phyloP scores from a whole-genome alignment of 2,329 filamentous ascomycete genomes.

The Cladobotryum protrusum region DNA sequence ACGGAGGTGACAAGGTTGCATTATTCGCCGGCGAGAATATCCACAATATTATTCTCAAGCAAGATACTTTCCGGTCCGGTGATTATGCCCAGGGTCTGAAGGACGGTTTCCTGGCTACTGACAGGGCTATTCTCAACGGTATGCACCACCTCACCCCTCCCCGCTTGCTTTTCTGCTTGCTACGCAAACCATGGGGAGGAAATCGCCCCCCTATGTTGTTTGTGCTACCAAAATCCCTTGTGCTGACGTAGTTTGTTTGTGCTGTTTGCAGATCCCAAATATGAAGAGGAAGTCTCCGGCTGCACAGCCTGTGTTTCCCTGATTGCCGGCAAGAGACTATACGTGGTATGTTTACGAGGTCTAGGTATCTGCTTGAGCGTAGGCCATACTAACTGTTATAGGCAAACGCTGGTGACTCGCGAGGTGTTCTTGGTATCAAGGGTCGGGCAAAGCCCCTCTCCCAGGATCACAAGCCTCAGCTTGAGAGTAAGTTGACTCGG shows the following conservation, averaged over 20 bases:
- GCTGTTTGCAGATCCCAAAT: conserved; percentile 69
- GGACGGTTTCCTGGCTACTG: conserved; percentile 93
- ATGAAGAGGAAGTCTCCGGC: conserved; percentile 95
- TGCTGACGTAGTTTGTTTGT: background rate
- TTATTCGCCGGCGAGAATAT: conserved; percentile 88
- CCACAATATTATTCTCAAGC: conserved; percentile 89
- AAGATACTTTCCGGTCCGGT: conserved; percentile 85
- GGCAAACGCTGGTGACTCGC: conserved; percentile 96
- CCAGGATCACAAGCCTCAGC: conserved; percentile 99
- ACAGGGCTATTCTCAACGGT: conserved; percentile 94
- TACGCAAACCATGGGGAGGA: background rate
- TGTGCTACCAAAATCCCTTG: background rate
- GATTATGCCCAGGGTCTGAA: conserved; percentile 95
- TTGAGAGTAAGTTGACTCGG: conserved; percentile 63
- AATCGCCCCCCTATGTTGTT: conserved; percentile 5
- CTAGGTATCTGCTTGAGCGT: background rate
- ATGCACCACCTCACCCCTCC: conserved; percentile 23
- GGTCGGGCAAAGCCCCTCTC: conserved; percentile 94
- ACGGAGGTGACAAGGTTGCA: conserved; percentile 94
- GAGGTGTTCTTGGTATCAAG: conserved; percentile 92
- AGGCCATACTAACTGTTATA: conserved; percentile 31
- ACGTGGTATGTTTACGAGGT: conserved; percentile 64
- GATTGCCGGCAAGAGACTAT: conserved; percentile 87
- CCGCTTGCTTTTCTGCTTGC: background rate
- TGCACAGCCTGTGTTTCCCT: conserved; percentile 92